phyloP scores from a whole-genome alignment of 306 rosid species.

The Fragaria iinumae region DNA sequence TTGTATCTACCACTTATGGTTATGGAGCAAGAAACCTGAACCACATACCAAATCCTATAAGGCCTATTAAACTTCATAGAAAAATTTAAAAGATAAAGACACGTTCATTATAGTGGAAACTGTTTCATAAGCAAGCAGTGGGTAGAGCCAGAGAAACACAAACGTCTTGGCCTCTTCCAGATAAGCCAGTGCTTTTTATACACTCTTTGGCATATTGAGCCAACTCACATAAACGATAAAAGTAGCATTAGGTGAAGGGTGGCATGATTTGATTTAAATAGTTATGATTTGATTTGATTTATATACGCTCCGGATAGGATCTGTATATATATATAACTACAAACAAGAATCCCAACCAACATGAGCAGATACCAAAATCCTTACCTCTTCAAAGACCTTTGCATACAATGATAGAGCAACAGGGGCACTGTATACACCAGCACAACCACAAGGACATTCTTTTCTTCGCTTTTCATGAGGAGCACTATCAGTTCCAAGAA shows the following conservation, averaged over 20 bases:
- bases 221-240: no score
- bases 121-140: background rate
- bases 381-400: slow-evolving; percentile 92
- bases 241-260: background rate
- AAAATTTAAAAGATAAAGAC: background rate
- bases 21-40: background rate
- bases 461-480: slow-evolving; percentile 82
- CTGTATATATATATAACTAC: background rate
- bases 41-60: background rate
- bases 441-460: slow-evolving; percentile 83
- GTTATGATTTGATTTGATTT: background rate
- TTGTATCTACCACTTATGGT: background rate
- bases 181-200: background rate
- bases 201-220: background rate
- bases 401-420: slow-evolving; percentile 84
- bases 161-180: background rate
- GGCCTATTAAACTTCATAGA: background rate
- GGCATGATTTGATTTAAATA: background rate
- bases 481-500: slow-evolving; percentile 95
- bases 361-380: background rate
- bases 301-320: background rate
- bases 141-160: background rate
- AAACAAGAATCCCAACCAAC: slow-evolving; percentile 1
- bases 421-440: slow-evolving; percentile 81
- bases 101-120: background rate